phyloP scores from a whole-genome alignment of 2,329 filamentous ascomycete species.

The Fusarium armeniacum region DNA sequence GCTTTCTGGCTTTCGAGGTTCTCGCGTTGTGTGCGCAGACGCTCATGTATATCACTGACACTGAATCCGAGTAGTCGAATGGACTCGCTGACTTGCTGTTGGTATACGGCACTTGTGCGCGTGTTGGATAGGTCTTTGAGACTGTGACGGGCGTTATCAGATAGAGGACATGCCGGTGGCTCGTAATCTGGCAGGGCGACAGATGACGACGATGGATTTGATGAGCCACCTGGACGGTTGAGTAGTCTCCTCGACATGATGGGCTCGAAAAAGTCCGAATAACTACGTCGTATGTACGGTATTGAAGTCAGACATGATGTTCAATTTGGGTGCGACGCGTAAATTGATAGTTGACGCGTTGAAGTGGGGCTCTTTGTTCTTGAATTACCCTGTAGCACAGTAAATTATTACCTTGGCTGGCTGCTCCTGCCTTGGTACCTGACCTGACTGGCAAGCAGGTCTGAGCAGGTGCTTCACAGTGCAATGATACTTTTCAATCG shows the following conservation, averaged over 20 bases:
- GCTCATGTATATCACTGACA: conserved; percentile 66
- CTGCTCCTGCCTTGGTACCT: too few relatives aligned
- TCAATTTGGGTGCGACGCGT: conserved; percentile 20
- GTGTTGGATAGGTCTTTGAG: conserved; percentile 61
- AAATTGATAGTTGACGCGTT: conserved; percentile 31
- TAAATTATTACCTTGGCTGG: too few relatives aligned
- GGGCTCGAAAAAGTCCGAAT: conserved; percentile 1
- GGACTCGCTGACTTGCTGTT: conserved; percentile 62
- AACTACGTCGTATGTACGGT: conserved; percentile 12
- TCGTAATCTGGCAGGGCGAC: conserved; percentile 65
- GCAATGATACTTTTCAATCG: background rate
- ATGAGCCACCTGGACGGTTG: conserved; percentile 46
- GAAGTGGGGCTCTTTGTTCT: background rate
- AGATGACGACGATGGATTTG: conserved; percentile 10
- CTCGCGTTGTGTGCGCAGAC: conserved; percentile 55
- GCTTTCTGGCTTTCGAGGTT: conserved; percentile 52
- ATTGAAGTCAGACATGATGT: conserved; percentile 11
- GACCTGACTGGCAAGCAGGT: too few relatives aligned
- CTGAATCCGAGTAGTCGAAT: conserved; percentile 59
- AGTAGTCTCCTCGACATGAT: conserved; percentile 55
- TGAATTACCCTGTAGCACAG: conserved; percentile 5
- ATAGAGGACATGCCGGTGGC: conserved; percentile 62
- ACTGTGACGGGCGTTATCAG: conserved; percentile 55
- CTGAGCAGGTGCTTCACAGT: background rate
- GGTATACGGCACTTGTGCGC: conserved; percentile 59